phyloP scores from a whole-genome alignment of 352 stramenopile genomes.

The Thraustotheca clavata region DNA sequence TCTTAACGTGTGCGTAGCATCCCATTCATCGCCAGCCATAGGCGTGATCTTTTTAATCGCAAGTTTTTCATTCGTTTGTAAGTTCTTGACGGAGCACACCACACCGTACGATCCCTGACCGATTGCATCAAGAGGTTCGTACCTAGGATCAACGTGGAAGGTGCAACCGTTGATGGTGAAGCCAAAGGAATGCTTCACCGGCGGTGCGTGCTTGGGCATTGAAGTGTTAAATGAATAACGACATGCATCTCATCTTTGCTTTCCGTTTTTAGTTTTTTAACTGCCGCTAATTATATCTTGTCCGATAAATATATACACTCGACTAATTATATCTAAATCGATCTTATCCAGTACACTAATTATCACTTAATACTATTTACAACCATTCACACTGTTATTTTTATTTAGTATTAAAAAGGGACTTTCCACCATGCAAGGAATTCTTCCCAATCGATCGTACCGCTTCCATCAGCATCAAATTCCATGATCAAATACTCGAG shows the following conservation, averaged over 20 bases:
- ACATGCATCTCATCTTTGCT: not conserved
- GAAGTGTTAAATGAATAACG: not conserved
- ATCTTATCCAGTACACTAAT: too few species aligned
- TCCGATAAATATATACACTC: not conserved
- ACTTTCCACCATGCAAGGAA: constrained; percentile 78
- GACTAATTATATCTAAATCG: too few species aligned
- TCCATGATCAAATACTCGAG: constrained; percentile 63
- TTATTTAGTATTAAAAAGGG: constrained; percentile 33
- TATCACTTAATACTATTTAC: too few species aligned
- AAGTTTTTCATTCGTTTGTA: constrained; percentile 66
- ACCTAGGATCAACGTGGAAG: constrained; percentile 76
- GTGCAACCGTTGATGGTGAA: constrained; percentile 78
- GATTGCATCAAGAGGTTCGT: constrained; percentile 79
- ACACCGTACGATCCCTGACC: constrained; percentile 92
- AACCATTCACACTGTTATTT: not conserved
- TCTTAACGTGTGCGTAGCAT: constrained; percentile 84
- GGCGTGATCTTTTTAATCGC: constrained; percentile 91
- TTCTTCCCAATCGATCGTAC: constrained; percentile 55
- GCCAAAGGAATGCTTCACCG: constrained; percentile 54
- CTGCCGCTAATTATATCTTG: constrained; percentile 4
- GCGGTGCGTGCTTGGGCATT: constrained; percentile 55
- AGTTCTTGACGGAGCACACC: constrained; percentile 84
- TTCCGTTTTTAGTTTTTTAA: constrained; percentile 21
- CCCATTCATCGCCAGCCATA: constrained; percentile 84
- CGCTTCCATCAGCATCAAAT: constrained; percentile 58